Conservation (phyloP, 2,329 filamentous ascomycete genomes). For the Ophiobolus disseminans region DNA sequence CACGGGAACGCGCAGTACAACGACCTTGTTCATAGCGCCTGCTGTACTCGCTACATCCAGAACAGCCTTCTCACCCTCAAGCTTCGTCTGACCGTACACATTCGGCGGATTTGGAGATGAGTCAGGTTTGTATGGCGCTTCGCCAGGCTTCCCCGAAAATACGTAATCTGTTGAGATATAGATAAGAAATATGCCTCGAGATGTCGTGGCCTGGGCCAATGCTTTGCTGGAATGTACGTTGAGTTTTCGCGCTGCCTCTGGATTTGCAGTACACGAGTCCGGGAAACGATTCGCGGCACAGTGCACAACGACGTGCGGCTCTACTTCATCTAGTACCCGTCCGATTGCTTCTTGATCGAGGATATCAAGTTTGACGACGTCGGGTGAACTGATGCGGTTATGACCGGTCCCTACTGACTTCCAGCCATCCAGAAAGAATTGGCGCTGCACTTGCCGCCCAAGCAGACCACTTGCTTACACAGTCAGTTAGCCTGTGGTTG, state of each 20-base stretch:
- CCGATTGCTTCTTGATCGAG: conserved; percentile 55
- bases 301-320: conserved; percentile 79
- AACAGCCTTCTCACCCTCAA: conserved; percentile 73
- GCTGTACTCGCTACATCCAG: conserved; percentile 61
- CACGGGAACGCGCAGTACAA: conserved; percentile 81
- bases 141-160: conserved; percentile 75
- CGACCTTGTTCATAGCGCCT: conserved; percentile 37
- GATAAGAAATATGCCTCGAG: conserved; percentile 68
- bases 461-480: conserved; percentile 73
- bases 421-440: conserved; percentile 72
- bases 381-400: conserved; percentile 73
- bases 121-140: conserved; percentile 79
- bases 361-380: conserved; percentile 64
- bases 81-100: conserved; percentile 71
- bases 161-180: conserved; percentile 88
- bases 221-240: conserved; percentile 75
- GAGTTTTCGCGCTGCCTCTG: conserved; percentile 73
- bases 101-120: conserved; percentile 75
- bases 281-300: conserved; percentile 92
- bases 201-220: conserved; percentile 71
- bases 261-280: conserved; percentile 82
- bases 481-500: conserved; percentile 18
- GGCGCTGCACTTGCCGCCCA: conserved; percentile 76
- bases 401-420: conserved; percentile 59
- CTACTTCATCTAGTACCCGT: conserved; percentile 58